phyloP scores from a whole-genome alignment of 805 yeast species.

The Starmerella apicola region DNA sequence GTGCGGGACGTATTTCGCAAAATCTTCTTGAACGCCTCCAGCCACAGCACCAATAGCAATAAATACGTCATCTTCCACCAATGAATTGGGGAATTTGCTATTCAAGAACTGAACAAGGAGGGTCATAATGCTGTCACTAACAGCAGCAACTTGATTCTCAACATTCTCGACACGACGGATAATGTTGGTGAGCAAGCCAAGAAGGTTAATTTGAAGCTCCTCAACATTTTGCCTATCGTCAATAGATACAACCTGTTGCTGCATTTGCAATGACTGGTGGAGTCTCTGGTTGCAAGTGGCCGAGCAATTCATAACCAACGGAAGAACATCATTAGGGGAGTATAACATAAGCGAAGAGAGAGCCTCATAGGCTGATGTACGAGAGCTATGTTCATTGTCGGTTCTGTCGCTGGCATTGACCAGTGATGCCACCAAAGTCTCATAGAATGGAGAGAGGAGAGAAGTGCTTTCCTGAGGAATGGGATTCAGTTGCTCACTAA shows the following conservation, averaged over 20 bases:
- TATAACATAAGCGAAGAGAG: constrained; percentile 67
- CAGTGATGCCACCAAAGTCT: constrained; percentile 54
- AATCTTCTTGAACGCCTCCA: constrained; percentile 57
- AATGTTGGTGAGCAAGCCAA: constrained; percentile 68
- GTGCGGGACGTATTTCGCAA: constrained; percentile 63
- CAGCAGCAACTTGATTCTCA: constrained; percentile 44
- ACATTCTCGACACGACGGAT: constrained; percentile 55
- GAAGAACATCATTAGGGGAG: constrained; percentile 58
- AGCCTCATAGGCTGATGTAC: constrained; percentile 97
- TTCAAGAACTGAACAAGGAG: constrained; percentile 62
- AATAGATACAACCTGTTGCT: constrained; percentile 43
- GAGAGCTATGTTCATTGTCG: constrained; percentile 75
- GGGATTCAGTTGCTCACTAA: constrained; percentile 62
- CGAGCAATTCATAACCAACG: constrained; percentile 59
- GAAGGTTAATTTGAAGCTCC: constrained; percentile 70
- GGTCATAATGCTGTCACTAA: constrained; percentile 75
- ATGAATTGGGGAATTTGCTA: constrained; percentile 50
- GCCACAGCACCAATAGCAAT: constrained; percentile 87
- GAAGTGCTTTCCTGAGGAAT: constrained; percentile 37
- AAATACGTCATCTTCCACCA: constrained; percentile 88
- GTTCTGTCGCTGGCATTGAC: constrained; percentile 53
- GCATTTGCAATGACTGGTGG: constrained; percentile 51
- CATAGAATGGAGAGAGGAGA: constrained; percentile 63
- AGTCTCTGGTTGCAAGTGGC: constrained; percentile 60
- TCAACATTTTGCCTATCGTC: constrained; percentile 72